A percentile compares a stretch with the other conserved stretches of the same genome.
These are phyloP conservation scores for Telopea speciosissima DNA, from an alignment of 177 flowering plant species.

Conservation along the genomic window DNA sequence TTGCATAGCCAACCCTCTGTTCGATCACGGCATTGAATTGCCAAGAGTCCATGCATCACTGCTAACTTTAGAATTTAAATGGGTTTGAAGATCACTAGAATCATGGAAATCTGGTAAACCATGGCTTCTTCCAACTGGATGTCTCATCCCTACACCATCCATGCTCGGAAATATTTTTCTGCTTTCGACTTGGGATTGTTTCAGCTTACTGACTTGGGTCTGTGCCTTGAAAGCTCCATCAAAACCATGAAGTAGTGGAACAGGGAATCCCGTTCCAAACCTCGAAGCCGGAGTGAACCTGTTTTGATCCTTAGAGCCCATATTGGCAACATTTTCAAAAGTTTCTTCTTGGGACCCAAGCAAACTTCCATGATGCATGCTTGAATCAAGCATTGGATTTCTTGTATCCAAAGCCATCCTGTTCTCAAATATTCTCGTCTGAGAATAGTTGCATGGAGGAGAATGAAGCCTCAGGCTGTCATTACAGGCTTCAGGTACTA, in stretches of 20 bases:
- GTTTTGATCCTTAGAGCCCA: conserved; percentile 13
- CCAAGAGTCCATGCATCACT: conserved; percentile 11
- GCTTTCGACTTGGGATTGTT: conserved; percentile 9
- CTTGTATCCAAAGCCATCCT: not conserved
- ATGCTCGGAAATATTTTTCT: conserved; percentile 14
- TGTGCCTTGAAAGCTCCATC: conserved; percentile 14
- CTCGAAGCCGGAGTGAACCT: conserved; percentile 9
- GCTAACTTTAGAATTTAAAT: conserved; percentile 12
- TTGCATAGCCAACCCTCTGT: conserved; percentile 4
- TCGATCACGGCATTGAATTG: conserved; percentile 9
- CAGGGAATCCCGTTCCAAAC: conserved; percentile 18
- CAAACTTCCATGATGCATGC: conserved; percentile 11
- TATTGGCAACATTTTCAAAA: conserved; percentile 11
- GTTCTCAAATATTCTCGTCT: not conserved
- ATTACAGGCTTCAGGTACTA: not conserved
- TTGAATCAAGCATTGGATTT: not conserved
- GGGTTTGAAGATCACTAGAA: conserved; percentile 12
- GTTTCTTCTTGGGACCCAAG: conserved; percentile 20
- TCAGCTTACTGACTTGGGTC: conserved; percentile 17
- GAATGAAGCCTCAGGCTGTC: conserved; percentile 1
- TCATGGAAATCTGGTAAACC: conserved; percentile 10
- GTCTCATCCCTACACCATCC: conserved; percentile 23
- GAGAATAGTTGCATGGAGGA: not conserved
- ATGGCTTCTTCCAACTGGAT: conserved; percentile 13
- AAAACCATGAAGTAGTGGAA: conserved; percentile 21